Percentiles rank a stretch among this genome's conserved stretches.
Evolutionary conservation across 495 filamentous ascomycete genomes (phyloP).

Genomic region (Articulospora tetracladia): DNA sequence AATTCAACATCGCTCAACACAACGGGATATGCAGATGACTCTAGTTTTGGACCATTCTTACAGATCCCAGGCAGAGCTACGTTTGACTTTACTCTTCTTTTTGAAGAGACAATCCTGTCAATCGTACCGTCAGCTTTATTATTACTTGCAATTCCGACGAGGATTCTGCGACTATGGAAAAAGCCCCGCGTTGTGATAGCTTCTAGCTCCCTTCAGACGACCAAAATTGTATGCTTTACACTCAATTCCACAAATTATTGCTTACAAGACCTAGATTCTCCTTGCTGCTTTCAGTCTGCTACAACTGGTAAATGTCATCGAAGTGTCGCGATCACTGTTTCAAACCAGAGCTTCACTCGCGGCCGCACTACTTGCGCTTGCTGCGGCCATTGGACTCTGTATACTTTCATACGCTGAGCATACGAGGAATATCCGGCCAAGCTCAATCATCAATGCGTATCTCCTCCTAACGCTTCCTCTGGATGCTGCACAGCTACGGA

Average conservation of each 20-base stretch:
- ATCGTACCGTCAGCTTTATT: slow-evolving; percentile 1
- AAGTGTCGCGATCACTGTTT: slow-evolving; percentile 11
- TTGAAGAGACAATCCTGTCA: slow-evolving; percentile 3
- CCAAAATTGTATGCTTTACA: slow-evolving; percentile 7
- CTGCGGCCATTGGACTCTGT: slow-evolving; percentile 29
- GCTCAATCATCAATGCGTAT: slow-evolving; percentile 42
- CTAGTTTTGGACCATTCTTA: slow-evolving; percentile 18
- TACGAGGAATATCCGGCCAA: slow-evolving; percentile 30
- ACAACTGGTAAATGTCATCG: slow-evolving; percentile 11
- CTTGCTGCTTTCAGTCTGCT: slow-evolving; percentile 7
- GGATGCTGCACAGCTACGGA: slow-evolving; percentile 42
- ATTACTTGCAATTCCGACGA: not conserved
- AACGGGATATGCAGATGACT: not conserved
- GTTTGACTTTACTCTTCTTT: slow-evolving; percentile 6
- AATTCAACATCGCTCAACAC: not conserved
- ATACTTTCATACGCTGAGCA: slow-evolving; percentile 40
- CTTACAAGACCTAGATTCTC: not conserved
- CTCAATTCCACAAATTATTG: not conserved
- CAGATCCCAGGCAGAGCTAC: not conserved
- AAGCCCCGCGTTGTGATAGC: slow-evolving; percentile 9
- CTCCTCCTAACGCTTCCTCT: slow-evolving; percentile 53
- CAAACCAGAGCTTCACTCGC: slow-evolving; percentile 46
- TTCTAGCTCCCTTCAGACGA: slow-evolving; percentile 4
- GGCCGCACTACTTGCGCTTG: slow-evolving; percentile 38
- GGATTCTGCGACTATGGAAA: slow-evolving; percentile 13